Evolutionary conservation across 257 asterid species (phyloP).

Genomic region (Salvia hispanica): DNA sequence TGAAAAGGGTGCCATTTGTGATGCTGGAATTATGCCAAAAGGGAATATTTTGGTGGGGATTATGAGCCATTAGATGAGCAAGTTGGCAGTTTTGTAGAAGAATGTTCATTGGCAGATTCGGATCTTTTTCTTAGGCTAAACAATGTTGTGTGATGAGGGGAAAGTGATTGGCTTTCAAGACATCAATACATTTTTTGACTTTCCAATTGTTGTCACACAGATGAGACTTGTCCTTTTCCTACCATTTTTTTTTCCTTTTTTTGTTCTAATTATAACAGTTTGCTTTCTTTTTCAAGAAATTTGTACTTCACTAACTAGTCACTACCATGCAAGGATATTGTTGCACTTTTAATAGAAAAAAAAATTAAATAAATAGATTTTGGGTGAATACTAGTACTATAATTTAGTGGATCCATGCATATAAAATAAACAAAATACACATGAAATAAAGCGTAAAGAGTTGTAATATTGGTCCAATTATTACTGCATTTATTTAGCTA

Average conservation of each 20-base stretch:
- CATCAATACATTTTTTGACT: conserved; percentile 29
- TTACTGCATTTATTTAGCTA: no score
- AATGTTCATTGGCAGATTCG: conserved; percentile 45
- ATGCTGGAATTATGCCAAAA: conserved; percentile 37
- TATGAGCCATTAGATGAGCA: conserved; percentile 30
- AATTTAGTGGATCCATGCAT: no score
- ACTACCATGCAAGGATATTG: no score
- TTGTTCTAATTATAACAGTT: not conserved
- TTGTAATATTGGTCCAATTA: no score
- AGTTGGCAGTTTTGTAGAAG: conserved; percentile 10
- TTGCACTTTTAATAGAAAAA: no score
- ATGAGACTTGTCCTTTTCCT: not conserved
- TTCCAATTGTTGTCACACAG: conserved; percentile 3
- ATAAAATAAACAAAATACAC: no score
- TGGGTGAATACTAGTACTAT: no score
- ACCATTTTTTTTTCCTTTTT: not conserved
- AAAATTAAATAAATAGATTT: no score
- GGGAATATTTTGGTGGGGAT: conserved; percentile 1
- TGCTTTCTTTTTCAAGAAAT: no score
- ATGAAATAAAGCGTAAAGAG: no score
- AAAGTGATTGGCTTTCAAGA: not conserved
- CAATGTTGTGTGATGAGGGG: not conserved
- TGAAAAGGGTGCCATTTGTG: conserved; percentile 25
- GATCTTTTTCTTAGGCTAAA: conserved; percentile 17
- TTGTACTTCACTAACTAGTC: no score